phyloP scores from a whole-genome alignment of 1,284 basidiomycete species.

The Rhodotorula sp. region DNA sequence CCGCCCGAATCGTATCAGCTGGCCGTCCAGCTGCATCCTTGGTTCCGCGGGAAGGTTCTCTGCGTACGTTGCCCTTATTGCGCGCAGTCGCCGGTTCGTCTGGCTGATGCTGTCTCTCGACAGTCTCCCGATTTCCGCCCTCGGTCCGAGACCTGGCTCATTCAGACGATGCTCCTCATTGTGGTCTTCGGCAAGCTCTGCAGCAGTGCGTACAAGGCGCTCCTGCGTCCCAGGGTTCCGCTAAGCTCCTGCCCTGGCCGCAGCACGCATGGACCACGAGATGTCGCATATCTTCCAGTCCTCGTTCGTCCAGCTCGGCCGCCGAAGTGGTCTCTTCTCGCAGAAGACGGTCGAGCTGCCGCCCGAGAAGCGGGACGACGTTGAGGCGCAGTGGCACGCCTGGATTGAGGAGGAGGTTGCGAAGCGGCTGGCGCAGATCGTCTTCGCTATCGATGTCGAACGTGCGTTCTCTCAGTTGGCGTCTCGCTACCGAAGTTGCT shows the following conservation, averaged over 20 bases:
- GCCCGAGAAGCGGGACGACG: slow-evolving; percentile 25
- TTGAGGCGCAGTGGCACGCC: slow-evolving; percentile 38
- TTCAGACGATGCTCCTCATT: slow-evolving; percentile 35
- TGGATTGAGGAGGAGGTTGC: slow-evolving; percentile 44
- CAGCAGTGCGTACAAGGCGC: slow-evolving; percentile 22
- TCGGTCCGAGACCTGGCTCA: slow-evolving; percentile 40
- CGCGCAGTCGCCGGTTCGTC: not conserved
- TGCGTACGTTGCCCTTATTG: slow-evolving; percentile 8
- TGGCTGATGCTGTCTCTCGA: no score
- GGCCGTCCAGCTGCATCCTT: slow-evolving; percentile 35
- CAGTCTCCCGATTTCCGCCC: slow-evolving; percentile 39
- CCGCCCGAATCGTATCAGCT: slow-evolving; percentile 34
- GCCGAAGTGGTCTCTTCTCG: slow-evolving; percentile 37
- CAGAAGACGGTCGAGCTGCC: slow-evolving; percentile 27
- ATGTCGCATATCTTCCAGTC: slow-evolving; percentile 44
- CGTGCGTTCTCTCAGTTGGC: slow-evolving; percentile 22
- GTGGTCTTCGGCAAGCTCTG: slow-evolving; percentile 39
- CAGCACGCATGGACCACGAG: slow-evolving; percentile 38
- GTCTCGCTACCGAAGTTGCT: not conserved
- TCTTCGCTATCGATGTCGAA: slow-evolving; percentile 42
- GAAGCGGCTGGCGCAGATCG: slow-evolving; percentile 42
- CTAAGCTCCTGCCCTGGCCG: not conserved
- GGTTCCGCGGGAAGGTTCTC: slow-evolving; percentile 41
- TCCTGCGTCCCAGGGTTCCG: not conserved
- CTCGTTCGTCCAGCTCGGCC: slow-evolving; percentile 32